Evolutionary conservation across 1,284 basidiomycete species (phyloP).

Genomic region (Inonotus hispidus): DNA sequence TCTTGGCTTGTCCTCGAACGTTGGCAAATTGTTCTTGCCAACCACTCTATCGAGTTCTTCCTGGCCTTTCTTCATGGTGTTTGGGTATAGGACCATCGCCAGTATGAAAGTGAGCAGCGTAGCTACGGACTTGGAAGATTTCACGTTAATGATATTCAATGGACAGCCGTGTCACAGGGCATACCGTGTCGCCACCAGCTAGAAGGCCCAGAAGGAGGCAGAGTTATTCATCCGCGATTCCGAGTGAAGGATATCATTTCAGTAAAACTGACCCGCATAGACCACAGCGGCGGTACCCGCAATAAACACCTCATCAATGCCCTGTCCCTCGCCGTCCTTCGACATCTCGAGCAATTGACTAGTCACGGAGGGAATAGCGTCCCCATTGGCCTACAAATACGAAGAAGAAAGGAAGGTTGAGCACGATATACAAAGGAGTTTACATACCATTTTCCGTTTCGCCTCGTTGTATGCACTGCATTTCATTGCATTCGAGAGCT

Average conservation of each 20-base stretch:
- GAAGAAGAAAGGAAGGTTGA: no score
- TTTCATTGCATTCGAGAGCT: slow-evolving; percentile 3
- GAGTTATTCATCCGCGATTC: no score
- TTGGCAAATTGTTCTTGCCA: slow-evolving; percentile 22
- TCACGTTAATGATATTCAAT: background rate
- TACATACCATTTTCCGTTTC: background rate
- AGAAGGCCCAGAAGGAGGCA: background rate
- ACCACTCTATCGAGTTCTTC: slow-evolving; percentile 23
- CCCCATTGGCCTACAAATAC: no score
- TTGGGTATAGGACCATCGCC: background rate
- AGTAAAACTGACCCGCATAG: slow-evolving; percentile 10
- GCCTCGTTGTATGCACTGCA: background rate
- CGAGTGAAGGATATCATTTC: background rate
- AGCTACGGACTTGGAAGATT: slow-evolving; percentile 7
- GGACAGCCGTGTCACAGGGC: background rate
- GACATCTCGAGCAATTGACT: slow-evolving; percentile 6
- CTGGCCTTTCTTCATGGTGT: background rate
- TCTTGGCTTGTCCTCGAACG: slow-evolving; percentile 19
- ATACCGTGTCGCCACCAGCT: background rate
- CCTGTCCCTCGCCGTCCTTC: background rate
- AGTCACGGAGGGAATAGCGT: no score
- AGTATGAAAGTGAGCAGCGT: slow-evolving; percentile 1
- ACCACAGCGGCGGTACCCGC: background rate
- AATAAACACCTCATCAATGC: background rate
- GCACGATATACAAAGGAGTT: no score